Conservation (phyloP, 169 alveolate species). For the Cryptosporidium parvum region DNA sequence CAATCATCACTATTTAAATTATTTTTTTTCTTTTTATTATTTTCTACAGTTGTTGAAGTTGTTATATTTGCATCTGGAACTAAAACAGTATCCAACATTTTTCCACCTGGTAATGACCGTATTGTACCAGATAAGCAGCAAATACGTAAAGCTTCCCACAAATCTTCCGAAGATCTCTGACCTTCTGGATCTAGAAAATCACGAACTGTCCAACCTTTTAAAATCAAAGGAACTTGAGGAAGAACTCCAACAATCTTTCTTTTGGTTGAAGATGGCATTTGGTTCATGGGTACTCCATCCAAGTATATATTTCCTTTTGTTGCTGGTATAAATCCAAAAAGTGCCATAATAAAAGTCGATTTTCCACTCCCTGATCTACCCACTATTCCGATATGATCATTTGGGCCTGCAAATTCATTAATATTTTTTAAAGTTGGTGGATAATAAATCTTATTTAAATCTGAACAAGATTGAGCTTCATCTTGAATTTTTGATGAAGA, state of each 20-base stretch:
- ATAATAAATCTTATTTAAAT: conserved; percentile 34
- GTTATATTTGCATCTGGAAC: conserved; percentile 54
- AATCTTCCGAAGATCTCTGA: conserved; percentile 69
- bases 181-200: conserved; percentile 79
- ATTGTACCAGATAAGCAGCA: conserved; percentile 59
- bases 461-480: not conserved
- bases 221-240: conserved; percentile 77
- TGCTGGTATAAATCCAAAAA: conserved; percentile 71
- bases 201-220: conserved; percentile 79
- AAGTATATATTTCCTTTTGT: conserved; percentile 62
- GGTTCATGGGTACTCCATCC: conserved; percentile 70
- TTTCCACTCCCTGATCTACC: conserved; percentile 82
- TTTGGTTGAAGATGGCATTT: conserved; percentile 35
- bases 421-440: conserved; percentile 77
- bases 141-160: conserved; percentile 78
- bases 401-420: conserved; percentile 79
- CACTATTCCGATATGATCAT: conserved; percentile 81
- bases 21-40: not conserved
- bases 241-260: conserved; percentile 77
- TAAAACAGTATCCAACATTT: conserved; percentile 65
- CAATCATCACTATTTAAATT: not conserved
- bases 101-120: conserved; percentile 61
- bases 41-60: not conserved
- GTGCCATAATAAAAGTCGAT: conserved; percentile 73
- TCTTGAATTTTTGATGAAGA: not conserved